These are phyloP conservation scores for Biscogniauxia sp. DNA, from an alignment of 2,329 filamentous ascomycete species.

Conservation along the genomic window DNA sequence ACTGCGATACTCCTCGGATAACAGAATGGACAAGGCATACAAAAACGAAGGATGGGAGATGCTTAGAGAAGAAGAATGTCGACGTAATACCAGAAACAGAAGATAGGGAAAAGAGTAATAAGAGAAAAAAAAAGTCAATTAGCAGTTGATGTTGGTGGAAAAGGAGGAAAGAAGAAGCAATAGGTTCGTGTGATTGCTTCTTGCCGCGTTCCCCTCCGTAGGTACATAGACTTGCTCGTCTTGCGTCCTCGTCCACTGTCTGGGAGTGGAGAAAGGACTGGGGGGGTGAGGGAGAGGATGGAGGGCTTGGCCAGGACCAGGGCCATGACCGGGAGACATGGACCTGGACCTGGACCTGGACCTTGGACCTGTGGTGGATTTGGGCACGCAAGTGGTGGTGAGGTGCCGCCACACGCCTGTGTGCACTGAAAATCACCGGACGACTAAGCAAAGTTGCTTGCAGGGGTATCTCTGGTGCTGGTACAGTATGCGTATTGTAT, in stretches of 20 bases:
- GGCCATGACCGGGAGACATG: neutral
- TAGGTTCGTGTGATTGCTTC: slow-evolving; percentile 2
- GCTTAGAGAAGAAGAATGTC: neutral
- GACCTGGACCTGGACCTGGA: neutral
- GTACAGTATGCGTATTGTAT: too few relatives aligned
- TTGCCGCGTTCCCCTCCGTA: slow-evolving; percentile 16
- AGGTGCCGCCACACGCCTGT: neutral
- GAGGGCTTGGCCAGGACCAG: too few relatives aligned
- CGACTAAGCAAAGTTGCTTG: neutral
- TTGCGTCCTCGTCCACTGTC: neutral
- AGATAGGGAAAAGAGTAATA: slow-evolving; percentile 1
- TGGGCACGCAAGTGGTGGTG: too few relatives aligned
- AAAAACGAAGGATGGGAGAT: neutral
- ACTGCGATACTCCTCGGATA: neutral
- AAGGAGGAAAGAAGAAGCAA: slow-evolving; percentile 5
- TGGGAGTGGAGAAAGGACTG: slow-evolving; percentile 4
- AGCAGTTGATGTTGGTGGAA: slow-evolving; percentile 1
- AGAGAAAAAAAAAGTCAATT: neutral
- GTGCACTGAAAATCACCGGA: neutral
- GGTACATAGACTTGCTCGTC: neutral
- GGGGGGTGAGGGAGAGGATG: too few relatives aligned
- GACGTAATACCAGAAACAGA: neutral
- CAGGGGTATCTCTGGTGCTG: neutral
- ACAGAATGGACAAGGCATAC: neutral
- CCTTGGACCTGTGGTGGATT: neutral